Conservation (phyloP, 2,329 filamentous ascomycete species). For the Ophiocordyceps camponoti-saundersi region DNA sequence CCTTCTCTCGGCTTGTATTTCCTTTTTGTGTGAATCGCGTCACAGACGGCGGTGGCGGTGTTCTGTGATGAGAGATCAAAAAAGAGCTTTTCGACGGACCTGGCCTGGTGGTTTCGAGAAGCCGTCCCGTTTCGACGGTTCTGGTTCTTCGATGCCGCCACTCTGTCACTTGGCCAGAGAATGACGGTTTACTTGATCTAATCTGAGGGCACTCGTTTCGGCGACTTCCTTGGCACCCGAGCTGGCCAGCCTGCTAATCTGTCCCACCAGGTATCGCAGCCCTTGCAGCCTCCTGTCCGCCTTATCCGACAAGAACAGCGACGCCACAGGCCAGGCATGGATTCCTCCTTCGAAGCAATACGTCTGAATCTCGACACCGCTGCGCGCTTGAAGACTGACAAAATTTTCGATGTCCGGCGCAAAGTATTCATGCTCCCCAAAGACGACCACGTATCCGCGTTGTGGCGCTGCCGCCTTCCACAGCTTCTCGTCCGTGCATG, state of each 20-base stretch:
- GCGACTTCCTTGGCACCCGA: slow-evolving; percentile 5
- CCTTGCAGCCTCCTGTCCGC: slow-evolving; percentile 33
- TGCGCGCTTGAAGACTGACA: slow-evolving; percentile 34
- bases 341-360: slow-evolving; percentile 49
- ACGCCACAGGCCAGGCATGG: slow-evolving; percentile 70
- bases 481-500: slow-evolving; percentile 45
- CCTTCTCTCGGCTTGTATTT: neutral
- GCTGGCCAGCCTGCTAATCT: slow-evolving; percentile 17
- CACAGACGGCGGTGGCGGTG: neutral
- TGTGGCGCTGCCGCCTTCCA: slow-evolving; percentile 52
- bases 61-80: slow-evolving; percentile 8
- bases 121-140: slow-evolving; percentile 22
- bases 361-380: slow-evolving; percentile 35
- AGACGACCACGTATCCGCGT: slow-evolving; percentile 52
- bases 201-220: slow-evolving; percentile 28
- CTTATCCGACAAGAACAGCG: slow-evolving; percentile 34
- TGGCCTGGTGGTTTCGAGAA: slow-evolving; percentile 21
- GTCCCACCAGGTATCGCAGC: slow-evolving; percentile 22
- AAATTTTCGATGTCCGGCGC: slow-evolving; percentile 50
- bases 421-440: slow-evolving; percentile 64
- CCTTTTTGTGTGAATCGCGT: neutral
- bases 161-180: slow-evolving; percentile 8
- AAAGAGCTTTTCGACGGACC: slow-evolving; percentile 19
- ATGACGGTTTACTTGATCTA: slow-evolving; percentile 44
- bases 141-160: slow-evolving; percentile 24